Percentiles rank a stretch among this genome's conserved stretches.
phyloP scores from a whole-genome alignment of 2,329 filamentous ascomycete species.

The Aspergillus latus region DNA sequence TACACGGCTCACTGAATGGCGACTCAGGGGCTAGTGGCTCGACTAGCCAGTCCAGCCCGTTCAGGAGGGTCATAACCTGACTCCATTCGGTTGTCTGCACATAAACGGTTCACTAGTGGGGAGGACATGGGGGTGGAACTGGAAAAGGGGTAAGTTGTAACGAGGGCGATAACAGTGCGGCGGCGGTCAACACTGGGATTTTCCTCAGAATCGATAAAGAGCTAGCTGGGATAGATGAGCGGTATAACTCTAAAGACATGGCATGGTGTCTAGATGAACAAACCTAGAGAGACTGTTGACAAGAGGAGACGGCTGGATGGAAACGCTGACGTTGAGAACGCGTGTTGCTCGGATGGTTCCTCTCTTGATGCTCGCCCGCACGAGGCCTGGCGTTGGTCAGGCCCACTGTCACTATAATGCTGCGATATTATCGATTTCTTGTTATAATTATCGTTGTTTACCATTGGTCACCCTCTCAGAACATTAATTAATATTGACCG shows the following conservation, averaged over 20 bases:
- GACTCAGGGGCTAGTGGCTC: conserved; percentile 6
- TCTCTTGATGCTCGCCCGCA: conserved; percentile 6
- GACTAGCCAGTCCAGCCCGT: not conserved
- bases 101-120: conserved; percentile 10
- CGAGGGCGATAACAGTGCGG: not conserved
- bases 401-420: conserved; percentile 7
- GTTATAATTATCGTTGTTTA: conserved; percentile 8
- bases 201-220: not conserved
- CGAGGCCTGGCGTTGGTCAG: conserved; percentile 5
- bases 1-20: conserved; percentile 4
- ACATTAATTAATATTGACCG: conserved; percentile 7
- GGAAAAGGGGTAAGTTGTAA: conserved; percentile 10
- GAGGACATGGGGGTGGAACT: conserved; percentile 7
- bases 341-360: conserved; percentile 6
- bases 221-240: not conserved
- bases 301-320: not conserved
- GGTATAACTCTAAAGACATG: not conserved
- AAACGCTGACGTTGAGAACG: conserved; percentile 8
- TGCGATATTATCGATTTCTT: conserved; percentile 9
- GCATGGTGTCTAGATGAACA: not conserved
- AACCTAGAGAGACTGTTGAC: not conserved
- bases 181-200: not conserved
- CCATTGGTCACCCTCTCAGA: conserved; percentile 6
- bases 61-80: not conserved
- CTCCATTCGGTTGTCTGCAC: conserved; percentile 10